Evolutionary conservation across 768 basidiomycete species (phyloP).

Genomic region (Suillus discolor): DNA sequence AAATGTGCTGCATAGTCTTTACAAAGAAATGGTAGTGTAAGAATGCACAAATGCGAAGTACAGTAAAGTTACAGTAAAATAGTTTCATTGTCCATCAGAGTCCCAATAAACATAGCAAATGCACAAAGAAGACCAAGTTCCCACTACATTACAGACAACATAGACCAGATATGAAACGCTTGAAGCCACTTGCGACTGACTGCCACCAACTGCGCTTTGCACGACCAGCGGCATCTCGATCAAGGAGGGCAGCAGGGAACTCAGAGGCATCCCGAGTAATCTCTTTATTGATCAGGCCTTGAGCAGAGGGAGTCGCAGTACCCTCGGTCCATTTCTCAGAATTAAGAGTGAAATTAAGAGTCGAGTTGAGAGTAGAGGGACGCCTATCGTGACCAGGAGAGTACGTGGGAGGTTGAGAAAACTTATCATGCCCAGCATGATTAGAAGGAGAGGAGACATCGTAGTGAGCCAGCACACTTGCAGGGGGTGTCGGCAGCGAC

Average conservation of each 20-base stretch:
- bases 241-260: not conserved
- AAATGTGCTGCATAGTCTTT: not conserved
- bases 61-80: constrained; percentile 3
- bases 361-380: constrained; percentile 22
- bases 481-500: constrained; percentile 33
- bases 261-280: constrained; percentile 24
- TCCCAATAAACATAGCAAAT: constrained; percentile 4
- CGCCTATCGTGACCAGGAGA: constrained; percentile 33
- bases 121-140: not conserved
- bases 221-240: not conserved
- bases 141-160: not conserved
- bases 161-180: not conserved
- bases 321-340: constrained; percentile 35
- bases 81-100: constrained; percentile 8
- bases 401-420: constrained; percentile 27
- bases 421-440: constrained; percentile 18
- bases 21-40: not conserved
- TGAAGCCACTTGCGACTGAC: not conserved
- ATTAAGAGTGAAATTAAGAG: constrained; percentile 14
- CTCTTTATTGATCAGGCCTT: constrained; percentile 26
- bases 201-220: constrained; percentile 1
- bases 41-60: not conserved
- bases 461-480: constrained; percentile 28
- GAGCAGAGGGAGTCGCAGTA: constrained; percentile 23
- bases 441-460: constrained; percentile 18